Evolutionary conservation across 805 yeast genomes (phyloP), one percentile per base, ranked within the genome.

Genomic region (Alloascoidea hylecoeti): DNA sequence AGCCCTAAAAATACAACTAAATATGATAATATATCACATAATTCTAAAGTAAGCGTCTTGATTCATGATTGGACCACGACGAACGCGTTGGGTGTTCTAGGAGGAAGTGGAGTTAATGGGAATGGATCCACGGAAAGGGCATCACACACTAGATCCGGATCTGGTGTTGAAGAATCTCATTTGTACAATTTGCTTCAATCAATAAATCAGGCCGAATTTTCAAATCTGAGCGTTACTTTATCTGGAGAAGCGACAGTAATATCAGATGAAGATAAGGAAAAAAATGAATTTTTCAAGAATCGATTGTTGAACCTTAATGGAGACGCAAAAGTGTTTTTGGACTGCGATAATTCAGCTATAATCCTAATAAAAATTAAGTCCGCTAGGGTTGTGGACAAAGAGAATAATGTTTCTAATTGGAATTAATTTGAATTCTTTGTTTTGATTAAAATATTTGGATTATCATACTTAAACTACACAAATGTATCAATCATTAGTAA

Each of bases 41-140:
- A 89, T 52, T 86, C 89, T 5, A 67, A 72, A 33, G 95, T 89
- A 4, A 79, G 95, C 0, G 53, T 89, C 35, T 63, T 89, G 42
- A 74, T 89, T 34, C 97, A 89, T 53, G 97, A 89, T 49, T 88
- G 96, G 96, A 70, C 80, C 13, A 69, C 84, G 1, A 73, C 80
- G 3, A 66, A 68, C 48, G 56, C 60, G 32, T 53, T 58, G n/a
- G 33, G 18, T n/a, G 27, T 14, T 16, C n/a, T 17, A 5, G n/a
- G n/a, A 9, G 30, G n/a, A 9, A 9, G 13, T 9, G 30, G 30
- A n/a, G 13, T 23, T n/a, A n/a, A 9, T 42, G 39, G 3, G n/a
- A 39, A 34, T n/a, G 18, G 19, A 6, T 38, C n/a, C 38, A 4
- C 43, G 19, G 34, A 53, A 34, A 41, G 55, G 27, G 49, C 52